Evolutionary conservation across 164 flowering plant genomes (phyloP), one percentile per base, ranked within the genome.

Genomic region (Vitis rupestris): DNA sequence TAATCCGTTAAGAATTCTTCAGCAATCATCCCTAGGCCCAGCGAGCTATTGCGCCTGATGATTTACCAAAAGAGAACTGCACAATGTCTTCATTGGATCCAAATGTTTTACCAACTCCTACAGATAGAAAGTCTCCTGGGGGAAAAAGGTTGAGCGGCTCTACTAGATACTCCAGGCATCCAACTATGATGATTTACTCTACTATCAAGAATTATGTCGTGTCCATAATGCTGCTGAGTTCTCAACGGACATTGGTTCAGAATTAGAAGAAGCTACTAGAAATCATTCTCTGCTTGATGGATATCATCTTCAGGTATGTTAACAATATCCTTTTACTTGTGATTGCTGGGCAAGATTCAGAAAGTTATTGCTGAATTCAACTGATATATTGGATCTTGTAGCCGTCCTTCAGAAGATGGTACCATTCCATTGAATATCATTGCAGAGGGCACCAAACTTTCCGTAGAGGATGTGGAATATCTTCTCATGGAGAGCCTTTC

Each of bases 211-310:
- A 78, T 79, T 93, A 62, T 91, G 98, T 72, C 82, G 54, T 71
- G 98, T 95, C 54, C 99, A 95, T 70, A 73, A 73, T 72, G 90
- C 90, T 71, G 84, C 93, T 95, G 69, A 90, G 75, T 71, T 83
- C 92, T 69, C 98, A 95, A 67, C 98, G 97, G 63, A 98, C 93
- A 53, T 77, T 95, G 65, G 90, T 93, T 57, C 81, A 87, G 70
- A 91, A 95, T 75, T 92, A 93, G 82, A 84, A 84, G 70, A 95
- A 93, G 80, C 88, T 95, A 23, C 68, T 90, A 59, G 98, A 95
- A 63, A 95, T 91, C 80, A 90, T 95, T 75, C 96, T 93, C 50
- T 95, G 98, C 83, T 76, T 95, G 78, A 93, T 93, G 97, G 99
- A 95, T 73, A 95, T 93, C 50, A 95, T 95, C 66, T 95, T 91